phyloP scores from a whole-genome alignment of 768 basidiomycete species.

The Flagelloscypha sp. region DNA sequence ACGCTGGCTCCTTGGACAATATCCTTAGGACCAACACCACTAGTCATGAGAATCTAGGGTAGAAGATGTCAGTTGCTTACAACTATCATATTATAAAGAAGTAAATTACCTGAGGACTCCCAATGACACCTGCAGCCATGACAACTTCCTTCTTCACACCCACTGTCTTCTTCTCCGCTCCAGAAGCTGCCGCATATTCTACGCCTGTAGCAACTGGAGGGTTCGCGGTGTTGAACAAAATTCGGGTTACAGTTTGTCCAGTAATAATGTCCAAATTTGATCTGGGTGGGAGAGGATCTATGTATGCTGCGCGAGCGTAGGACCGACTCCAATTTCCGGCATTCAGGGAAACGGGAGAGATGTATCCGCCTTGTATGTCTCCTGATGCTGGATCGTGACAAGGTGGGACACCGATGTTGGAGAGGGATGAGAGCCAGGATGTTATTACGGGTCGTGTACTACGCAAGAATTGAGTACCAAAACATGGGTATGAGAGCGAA shows the following conservation, averaged over 20 bases:
- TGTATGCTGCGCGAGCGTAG: slow-evolving; percentile 46
- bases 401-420: too few relatives aligned
- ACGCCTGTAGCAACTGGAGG: slow-evolving; percentile 43
- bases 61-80: too few relatives aligned
- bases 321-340: slow-evolving; percentile 49
- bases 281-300: slow-evolving; percentile 54
- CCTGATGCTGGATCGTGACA: too few relatives aligned
- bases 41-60: slow-evolving; percentile 31
- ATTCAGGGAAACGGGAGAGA: slow-evolving; percentile 7
- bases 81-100: too few relatives aligned
- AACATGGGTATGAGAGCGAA: too few relatives aligned
- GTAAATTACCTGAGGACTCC: slow-evolving; percentile 34
- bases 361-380: too few relatives aligned
- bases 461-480: too few relatives aligned
- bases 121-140: slow-evolving; percentile 32
- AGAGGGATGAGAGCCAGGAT: too few relatives aligned
- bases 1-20: slow-evolving; percentile 32
- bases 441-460: too few relatives aligned
- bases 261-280: slow-evolving; percentile 56
- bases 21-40: slow-evolving; percentile 36
- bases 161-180: slow-evolving; percentile 25
- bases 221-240: slow-evolving; percentile 33
- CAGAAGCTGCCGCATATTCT: slow-evolving; percentile 31
- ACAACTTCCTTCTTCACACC: slow-evolving; percentile 50
- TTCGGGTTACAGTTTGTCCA: slow-evolving; percentile 49